These are phyloP conservation scores for Butyriboletus loyo DNA, from an alignment of 768 basidiomycete species.

Conservation along the genomic window DNA sequence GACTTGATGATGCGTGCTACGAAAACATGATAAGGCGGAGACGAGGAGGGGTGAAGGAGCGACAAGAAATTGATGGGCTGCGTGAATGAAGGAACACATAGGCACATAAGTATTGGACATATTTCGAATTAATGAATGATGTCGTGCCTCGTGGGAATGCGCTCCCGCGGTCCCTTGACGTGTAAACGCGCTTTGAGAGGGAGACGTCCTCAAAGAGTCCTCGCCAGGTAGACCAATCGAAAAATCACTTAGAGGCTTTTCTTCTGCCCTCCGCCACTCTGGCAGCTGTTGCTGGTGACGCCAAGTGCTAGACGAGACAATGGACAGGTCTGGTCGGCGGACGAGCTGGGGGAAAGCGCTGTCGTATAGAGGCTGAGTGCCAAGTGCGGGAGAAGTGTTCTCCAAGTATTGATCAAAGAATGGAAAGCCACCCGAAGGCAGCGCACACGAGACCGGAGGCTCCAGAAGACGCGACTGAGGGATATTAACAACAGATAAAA, in stretches of 20 bases:
- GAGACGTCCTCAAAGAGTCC: constrained; percentile 29
- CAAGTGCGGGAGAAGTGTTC: constrained; percentile 36
- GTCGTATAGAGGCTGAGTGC: constrained; percentile 35
- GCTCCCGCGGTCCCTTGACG: constrained; percentile 27
- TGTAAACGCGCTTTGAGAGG: constrained; percentile 22
- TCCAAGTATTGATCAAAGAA: constrained; percentile 58
- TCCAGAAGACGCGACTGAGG: constrained; percentile 27
- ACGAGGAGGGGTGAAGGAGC: constrained; percentile 78
- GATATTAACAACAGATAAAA: constrained; percentile 25
- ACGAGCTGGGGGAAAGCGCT: constrained; percentile 28
- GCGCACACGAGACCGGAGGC: constrained; percentile 8
- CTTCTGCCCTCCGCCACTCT: constrained; percentile 46
- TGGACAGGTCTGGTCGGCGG: constrained; percentile 17
- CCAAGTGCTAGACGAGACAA: constrained; percentile 16
- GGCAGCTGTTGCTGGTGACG: constrained; percentile 29
- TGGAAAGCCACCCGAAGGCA: constrained; percentile 33
- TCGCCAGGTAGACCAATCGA: constrained; percentile 25
- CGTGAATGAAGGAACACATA: constrained; percentile 4
- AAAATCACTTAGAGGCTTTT: constrained; percentile 22
- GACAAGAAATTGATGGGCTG: constrained; percentile 90
- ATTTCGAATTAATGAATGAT: not conserved
- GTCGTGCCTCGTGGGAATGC: constrained; percentile 52
- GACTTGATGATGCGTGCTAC: constrained; percentile 85
- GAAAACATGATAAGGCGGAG: constrained; percentile 79
- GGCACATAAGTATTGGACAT: constrained; percentile 12